Evolutionary conservation across 2,329 filamentous ascomycete genomes (phyloP).

Genomic region (Dryadomyces sulphureus): DNA sequence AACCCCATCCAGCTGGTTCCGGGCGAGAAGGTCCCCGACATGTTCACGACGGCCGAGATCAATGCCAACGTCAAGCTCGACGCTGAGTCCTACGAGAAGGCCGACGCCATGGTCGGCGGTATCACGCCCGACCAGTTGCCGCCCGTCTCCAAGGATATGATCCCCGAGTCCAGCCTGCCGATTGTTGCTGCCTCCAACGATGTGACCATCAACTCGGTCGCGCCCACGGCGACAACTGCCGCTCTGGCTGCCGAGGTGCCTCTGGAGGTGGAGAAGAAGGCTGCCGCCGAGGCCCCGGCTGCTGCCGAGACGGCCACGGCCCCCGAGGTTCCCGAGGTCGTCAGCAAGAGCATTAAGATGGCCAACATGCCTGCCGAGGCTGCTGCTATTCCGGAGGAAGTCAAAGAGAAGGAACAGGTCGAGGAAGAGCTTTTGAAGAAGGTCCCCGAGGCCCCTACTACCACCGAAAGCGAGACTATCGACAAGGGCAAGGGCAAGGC

Average conservation of each 20-base stretch:
- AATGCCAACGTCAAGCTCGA: constrained; percentile 64
- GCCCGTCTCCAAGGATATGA: constrained; percentile 45
- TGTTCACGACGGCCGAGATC: constrained; percentile 50
- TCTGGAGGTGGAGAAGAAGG: constrained; percentile 33
- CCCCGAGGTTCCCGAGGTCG: constrained; percentile 34
- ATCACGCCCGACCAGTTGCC: constrained; percentile 32
- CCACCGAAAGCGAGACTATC: constrained; percentile 15
- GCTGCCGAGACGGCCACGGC: neutral
- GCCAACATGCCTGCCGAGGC: constrained; percentile 53
- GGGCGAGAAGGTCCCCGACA: constrained; percentile 67
- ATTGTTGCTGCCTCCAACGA: constrained; percentile 29
- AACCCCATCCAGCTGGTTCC: constrained; percentile 72
- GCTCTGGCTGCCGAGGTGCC: constrained; percentile 54
- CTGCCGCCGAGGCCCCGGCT: neutral
- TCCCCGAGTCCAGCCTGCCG: constrained; percentile 72
- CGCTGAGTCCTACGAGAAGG: constrained; percentile 74
- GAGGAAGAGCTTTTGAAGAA: constrained; percentile 57
- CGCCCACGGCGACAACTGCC: constrained; percentile 49
- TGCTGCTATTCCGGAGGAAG: constrained; percentile 47
- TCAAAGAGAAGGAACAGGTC: constrained; percentile 55
- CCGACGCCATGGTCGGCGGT: constrained; percentile 43
- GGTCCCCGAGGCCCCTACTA: constrained; percentile 21
- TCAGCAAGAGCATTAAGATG: constrained; percentile 57
- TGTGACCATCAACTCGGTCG: constrained; percentile 36
- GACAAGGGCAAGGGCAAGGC: constrained; percentile 23